These are phyloP conservation scores for Whalleya microplaca DNA, from an alignment of 2,329 filamentous ascomycete genomes.

Conservation along the genomic window DNA sequence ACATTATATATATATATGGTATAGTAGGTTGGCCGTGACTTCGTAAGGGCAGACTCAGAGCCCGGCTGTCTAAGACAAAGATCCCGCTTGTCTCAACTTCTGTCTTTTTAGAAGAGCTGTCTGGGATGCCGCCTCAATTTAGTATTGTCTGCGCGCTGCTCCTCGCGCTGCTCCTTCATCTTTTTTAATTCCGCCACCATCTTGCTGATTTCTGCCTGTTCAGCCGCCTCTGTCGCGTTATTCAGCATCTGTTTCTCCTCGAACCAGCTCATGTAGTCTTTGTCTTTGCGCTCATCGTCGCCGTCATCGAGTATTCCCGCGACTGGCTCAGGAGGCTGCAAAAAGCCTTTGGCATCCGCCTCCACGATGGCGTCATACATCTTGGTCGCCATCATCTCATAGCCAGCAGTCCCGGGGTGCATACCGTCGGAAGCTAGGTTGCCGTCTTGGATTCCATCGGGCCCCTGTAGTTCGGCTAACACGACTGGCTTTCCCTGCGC, in stretches of 20 bases:
- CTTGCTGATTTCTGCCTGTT: constrained; percentile 32
- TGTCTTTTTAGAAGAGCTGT: constrained; percentile 17
- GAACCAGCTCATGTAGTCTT: constrained; percentile 29
- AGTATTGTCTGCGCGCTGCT: constrained; percentile 15
- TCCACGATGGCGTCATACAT: constrained; percentile 39
- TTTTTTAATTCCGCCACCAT: constrained; percentile 36
- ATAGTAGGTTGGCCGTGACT: constrained; percentile 21
- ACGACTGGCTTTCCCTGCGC: constrained; percentile 36
- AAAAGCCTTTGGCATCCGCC: constrained; percentile 36
- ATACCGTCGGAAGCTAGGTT: constrained; percentile 36
- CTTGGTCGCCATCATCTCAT: constrained; percentile 41
- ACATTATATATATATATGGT: constrained; percentile 24
- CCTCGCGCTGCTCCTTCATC: constrained; percentile 20
- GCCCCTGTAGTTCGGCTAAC: constrained; percentile 39
- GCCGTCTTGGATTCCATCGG: constrained; percentile 36
- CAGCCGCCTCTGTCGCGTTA: constrained; percentile 25
- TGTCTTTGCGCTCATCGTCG: constrained; percentile 35
- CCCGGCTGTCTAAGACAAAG: constrained; percentile 20
- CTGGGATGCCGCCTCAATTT: constrained; percentile 21
- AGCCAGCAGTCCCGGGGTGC: constrained; percentile 38
- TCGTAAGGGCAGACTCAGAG: constrained; percentile 18
- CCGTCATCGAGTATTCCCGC: constrained; percentile 37
- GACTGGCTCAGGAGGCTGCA: constrained; percentile 35
- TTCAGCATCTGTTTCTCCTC: constrained; percentile 34
- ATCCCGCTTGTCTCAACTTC: constrained; percentile 17